Evolutionary conservation across 805 yeast genomes (phyloP).

Genomic region (Spathaspora sp.): DNA sequence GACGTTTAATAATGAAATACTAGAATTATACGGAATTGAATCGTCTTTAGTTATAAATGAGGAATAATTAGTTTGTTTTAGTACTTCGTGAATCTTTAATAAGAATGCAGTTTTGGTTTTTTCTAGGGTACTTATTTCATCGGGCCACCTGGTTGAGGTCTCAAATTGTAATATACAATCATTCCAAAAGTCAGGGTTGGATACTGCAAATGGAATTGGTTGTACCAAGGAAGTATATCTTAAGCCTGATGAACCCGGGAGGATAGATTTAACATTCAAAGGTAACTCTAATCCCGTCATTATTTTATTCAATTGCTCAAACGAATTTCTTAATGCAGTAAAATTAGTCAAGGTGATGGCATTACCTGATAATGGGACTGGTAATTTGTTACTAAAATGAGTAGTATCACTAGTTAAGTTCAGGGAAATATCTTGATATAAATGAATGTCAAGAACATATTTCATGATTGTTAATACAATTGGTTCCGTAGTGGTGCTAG

Average conservation of each 20-base stretch:
- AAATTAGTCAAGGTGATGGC: constrained; percentile 31
- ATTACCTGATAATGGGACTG: constrained; percentile 58
- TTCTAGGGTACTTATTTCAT: constrained; percentile 79
- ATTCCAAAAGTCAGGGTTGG: constrained; percentile 75
- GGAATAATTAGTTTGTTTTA: constrained; percentile 50
- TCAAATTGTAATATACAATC: constrained; percentile 85
- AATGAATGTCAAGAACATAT: constrained; percentile 61
- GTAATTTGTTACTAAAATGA: constrained; percentile 50
- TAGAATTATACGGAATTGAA: constrained; percentile 60
- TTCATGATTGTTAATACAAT: constrained; percentile 62
- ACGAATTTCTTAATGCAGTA: constrained; percentile 35
- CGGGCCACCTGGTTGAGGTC: constrained; percentile 92
- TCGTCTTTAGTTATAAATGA: constrained; percentile 64
- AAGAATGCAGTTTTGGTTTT: constrained; percentile 88
- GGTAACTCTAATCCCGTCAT: constrained; percentile 56
- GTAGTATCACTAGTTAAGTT: constrained; percentile 35
- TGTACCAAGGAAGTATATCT: constrained; percentile 72
- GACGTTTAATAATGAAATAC: constrained; percentile 56
- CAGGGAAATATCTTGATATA: constrained; percentile 42
- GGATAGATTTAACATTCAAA: constrained; percentile 62
- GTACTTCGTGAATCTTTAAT: constrained; percentile 52
- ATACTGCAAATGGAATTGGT: constrained; percentile 78
- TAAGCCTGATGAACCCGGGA: constrained; percentile 71
- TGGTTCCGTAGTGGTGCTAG: constrained; percentile 49
- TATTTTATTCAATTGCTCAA: constrained; percentile 48